phyloP scores from a whole-genome alignment of 1,139 yeast species.

The Suhomyces wounanorum region DNA sequence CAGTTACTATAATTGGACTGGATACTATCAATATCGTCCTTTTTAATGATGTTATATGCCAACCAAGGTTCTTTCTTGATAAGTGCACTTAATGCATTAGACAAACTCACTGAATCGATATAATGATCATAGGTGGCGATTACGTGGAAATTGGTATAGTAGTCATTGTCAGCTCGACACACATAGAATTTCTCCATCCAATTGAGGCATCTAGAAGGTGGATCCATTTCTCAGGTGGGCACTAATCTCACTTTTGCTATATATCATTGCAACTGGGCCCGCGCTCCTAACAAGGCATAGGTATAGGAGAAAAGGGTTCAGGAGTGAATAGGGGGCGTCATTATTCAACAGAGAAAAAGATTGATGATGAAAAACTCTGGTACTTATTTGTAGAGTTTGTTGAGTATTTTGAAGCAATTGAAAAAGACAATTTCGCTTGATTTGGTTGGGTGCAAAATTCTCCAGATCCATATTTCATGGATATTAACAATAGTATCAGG shows the following conservation, averaged over 20 bases:
- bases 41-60: constrained; percentile 22
- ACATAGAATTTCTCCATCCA: constrained; percentile 24
- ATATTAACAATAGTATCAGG: background rate
- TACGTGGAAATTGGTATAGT: constrained; percentile 33
- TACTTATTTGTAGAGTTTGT: no score
- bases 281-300: background rate
- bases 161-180: constrained; percentile 25
- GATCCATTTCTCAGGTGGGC: background rate
- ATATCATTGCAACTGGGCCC: background rate
- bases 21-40: constrained; percentile 14
- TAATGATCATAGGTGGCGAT: constrained; percentile 25
- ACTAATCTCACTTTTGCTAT: background rate
- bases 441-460: background rate
- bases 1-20: constrained; percentile 21
- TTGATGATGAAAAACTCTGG: no score
- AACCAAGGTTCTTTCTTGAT: constrained; percentile 27
- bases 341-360: background rate
- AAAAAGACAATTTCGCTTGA: no score
- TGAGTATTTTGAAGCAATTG: no score
- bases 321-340: background rate
- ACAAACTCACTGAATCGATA: constrained; percentile 21
- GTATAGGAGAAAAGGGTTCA: background rate
- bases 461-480: background rate
- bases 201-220: constrained; percentile 1
- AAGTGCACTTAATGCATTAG: constrained; percentile 27